A percentile compares a stretch with the other conserved stretches of the same genome.
These are phyloP conservation scores for Cairneyella variabilis DNA, from an alignment of 495 filamentous ascomycete genomes.

Conservation along the genomic window DNA sequence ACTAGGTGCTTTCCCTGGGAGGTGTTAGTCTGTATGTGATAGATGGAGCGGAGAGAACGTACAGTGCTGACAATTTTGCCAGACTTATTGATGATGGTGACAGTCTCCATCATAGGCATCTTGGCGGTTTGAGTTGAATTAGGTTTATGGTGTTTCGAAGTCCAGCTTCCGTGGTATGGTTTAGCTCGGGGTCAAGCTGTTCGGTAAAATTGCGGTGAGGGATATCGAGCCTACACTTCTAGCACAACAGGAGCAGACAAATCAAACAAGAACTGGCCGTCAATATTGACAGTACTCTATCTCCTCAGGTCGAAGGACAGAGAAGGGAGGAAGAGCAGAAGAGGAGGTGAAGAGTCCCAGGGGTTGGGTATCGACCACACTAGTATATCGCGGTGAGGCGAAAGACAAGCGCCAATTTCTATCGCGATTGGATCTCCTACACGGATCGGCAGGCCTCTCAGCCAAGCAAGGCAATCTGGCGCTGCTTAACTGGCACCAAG, in stretches of 20 bases:
- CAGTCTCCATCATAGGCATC: slow-evolving; percentile 59
- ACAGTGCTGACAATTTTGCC: slow-evolving; percentile 91
- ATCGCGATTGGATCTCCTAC: slow-evolving; percentile 15
- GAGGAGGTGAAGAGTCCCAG: not conserved
- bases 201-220: slow-evolving; percentile 15
- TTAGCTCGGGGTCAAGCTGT: not conserved
- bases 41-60: slow-evolving; percentile 33
- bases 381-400: not conserved
- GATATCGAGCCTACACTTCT: not conserved
- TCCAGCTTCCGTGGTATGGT: slow-evolving; percentile 18
- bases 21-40: not conserved
- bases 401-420: slow-evolving; percentile 19
- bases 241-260: slow-evolving; percentile 4
- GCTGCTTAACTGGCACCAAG: slow-evolving; percentile 17
- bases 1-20: slow-evolving; percentile 81
- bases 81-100: slow-evolving; percentile 88
- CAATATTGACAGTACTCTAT: not conserved
- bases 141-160: slow-evolving; percentile 18
- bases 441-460: slow-evolving; percentile 5
- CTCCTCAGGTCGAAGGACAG: not conserved
- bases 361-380: too few species aligned
- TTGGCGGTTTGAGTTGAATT: slow-evolving; percentile 22
- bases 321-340: not conserved
- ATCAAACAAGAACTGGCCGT: not conserved
- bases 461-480: slow-evolving; percentile 22